Conservation (phyloP, 1,139 yeast species). For the Saccharomycopsis hybrid region DNA sequence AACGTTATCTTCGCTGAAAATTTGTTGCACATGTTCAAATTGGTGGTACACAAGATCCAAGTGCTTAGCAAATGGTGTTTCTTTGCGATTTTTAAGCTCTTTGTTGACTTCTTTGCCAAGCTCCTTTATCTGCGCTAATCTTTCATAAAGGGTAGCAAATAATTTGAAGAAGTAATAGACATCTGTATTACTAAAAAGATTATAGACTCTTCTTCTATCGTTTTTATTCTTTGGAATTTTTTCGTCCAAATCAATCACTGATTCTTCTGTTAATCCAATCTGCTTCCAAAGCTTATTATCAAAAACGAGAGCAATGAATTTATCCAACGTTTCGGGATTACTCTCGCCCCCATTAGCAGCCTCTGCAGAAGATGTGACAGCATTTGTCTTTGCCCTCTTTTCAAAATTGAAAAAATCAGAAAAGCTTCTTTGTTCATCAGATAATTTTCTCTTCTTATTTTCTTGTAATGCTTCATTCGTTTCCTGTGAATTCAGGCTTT, state of each 20-base stretch:
- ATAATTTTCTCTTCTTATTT: not conserved
- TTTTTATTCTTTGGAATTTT: constrained; percentile 12
- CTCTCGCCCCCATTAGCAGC: not conserved
- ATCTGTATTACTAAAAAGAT: constrained; percentile 82
- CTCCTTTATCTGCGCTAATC: constrained; percentile 69
- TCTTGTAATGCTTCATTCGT: too few relatives aligned
- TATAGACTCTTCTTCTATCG: constrained; percentile 40
- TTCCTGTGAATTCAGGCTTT: not conserved
- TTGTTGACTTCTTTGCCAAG: constrained; percentile 44
- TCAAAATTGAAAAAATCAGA: not conserved
- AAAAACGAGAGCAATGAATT: not conserved
- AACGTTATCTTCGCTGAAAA: constrained; percentile 43
- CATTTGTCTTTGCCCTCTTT: too few relatives aligned
- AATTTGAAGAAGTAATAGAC: constrained; percentile 87
- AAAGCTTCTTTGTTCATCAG: not conserved
- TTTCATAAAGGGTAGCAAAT: constrained; percentile 70
- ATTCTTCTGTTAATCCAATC: constrained; percentile 5
- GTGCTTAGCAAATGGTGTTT: constrained; percentile 74
- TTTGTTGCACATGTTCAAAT: constrained; percentile 61
- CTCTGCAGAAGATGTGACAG: too few relatives aligned
- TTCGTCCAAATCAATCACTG: constrained; percentile 15
- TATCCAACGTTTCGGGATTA: not conserved
- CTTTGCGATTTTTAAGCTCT: constrained; percentile 60
- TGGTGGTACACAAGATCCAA: constrained; percentile 70
- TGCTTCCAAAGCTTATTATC: constrained; percentile 1